phyloP scores from a whole-genome alignment of 805 yeast genomes.

The Suhomyces sp. region DNA sequence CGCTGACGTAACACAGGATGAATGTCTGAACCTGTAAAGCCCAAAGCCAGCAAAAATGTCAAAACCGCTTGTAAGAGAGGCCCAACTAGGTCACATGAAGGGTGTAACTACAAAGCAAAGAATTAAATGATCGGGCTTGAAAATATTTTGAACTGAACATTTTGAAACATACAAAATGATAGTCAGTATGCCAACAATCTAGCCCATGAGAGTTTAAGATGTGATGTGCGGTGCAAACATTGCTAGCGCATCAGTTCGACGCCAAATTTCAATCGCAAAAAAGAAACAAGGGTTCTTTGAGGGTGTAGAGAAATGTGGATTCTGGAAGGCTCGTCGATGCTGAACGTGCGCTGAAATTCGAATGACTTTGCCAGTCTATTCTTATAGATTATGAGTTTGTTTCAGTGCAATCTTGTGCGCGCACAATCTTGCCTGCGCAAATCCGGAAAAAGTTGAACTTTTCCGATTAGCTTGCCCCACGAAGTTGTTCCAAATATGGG shows the following conservation, averaged over 20 bases:
- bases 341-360: neutral
- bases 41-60: neutral
- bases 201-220: too few relatives aligned
- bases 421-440: neutral
- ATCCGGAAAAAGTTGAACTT: neutral
- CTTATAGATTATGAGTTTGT: neutral
- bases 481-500: neutral
- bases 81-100: too few relatives aligned
- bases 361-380: neutral
- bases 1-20: neutral
- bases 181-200: too few relatives aligned
- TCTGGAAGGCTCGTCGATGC: neutral
- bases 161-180: neutral
- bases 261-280: too few relatives aligned
- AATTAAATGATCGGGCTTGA: neutral
- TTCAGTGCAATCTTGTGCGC: neutral
- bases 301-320: neutral
- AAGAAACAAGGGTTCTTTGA: too few relatives aligned
- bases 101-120: neutral
- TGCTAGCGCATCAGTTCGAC: too few relatives aligned
- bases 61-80: neutral
- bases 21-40: neutral
- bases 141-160: neutral
- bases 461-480: neutral
- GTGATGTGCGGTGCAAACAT: too few relatives aligned